Evolutionary conservation across 2,329 filamentous ascomycete genomes (phyloP), one percentile per base, ranked within the genome.

Genomic region (Penicillium sp.): DNA sequence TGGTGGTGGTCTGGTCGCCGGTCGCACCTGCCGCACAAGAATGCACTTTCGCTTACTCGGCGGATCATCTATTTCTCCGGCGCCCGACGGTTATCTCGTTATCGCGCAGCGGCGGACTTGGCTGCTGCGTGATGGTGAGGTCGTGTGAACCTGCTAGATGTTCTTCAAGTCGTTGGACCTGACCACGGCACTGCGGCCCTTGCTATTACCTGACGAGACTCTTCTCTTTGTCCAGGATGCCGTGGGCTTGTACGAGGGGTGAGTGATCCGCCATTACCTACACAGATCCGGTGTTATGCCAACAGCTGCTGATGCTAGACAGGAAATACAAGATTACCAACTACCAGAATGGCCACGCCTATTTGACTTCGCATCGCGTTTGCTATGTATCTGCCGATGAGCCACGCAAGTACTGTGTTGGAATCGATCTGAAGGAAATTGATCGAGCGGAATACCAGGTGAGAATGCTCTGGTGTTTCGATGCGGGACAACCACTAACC

Each of bases 161-260:
- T 96, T 96, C 84, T 82, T 97, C 81, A 93, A 95, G 82, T 86
- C 89, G 66, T 84, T 97, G 73, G 93, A 99, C 77, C 84, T 99
- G 68, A 99, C 94, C 52, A 96, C 93, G 78, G 94, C 94, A 70
- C 84, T 97, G 70, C 89, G 94, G 80, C 94, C 94, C 66, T 89
- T 88, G 55, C 88, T 97, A 71, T 84, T 96, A 61, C 89, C 91
- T 68, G 94, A 97, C 80, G 94, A 99, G 82, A 89, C 90, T 63
- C 81, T 97, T 48, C 83, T 99, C 54, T 97, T 96, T 76, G 93
- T 99, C 52, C 93, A 97, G 78, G 92, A 97, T 80, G 92, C 91
- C 72, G 92, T 99, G 65, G 94, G 94, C 62, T 81, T 99, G 56
- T 99, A 99, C 78, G 91, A 97, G 81, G 94, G 94, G 91, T 96